phyloP scores from a whole-genome alignment of 176 grass and related monocot genomes.

The Zoysia pacifica region DNA sequence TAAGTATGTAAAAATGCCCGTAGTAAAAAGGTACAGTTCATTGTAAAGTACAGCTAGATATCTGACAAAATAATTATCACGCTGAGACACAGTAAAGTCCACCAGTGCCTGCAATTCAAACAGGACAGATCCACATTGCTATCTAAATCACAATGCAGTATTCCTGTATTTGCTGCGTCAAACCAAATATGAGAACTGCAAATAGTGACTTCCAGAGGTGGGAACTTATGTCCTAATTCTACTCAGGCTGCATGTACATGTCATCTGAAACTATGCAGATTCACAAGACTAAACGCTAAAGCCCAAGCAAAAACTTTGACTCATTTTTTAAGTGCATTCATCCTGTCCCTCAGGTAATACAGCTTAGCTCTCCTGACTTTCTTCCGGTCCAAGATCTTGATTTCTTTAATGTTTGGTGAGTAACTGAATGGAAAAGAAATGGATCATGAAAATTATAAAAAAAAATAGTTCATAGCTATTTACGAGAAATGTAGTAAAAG shows the following conservation, averaged over 20 bases:
- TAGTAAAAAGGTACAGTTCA: too few relatives aligned
- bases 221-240: not conserved
- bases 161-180: slow-evolving; percentile 7
- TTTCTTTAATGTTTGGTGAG: slow-evolving; percentile 87
- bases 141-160: not conserved
- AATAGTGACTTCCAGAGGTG: not conserved
- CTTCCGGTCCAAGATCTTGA: slow-evolving; percentile 89
- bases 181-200: not conserved
- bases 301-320: not conserved
- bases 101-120: not conserved
- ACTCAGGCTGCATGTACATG: not conserved
- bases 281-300: not conserved
- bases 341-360: slow-evolving; percentile 91
- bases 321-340: slow-evolving; percentile 87
- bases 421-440: slow-evolving; percentile 44
- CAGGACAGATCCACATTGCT: not conserved
- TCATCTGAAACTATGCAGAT: not conserved
- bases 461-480: not conserved
- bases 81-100: not conserved
- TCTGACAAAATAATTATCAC: not conserved
- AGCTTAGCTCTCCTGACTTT: slow-evolving; percentile 88
- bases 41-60: not conserved
- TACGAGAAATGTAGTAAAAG: not conserved
- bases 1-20: too few relatives aligned
- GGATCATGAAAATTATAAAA: slow-evolving; percentile 12